phyloP scores from a whole-genome alignment of 108 stramenopile genomes.

The Stephanodiscus triporus region DNA sequence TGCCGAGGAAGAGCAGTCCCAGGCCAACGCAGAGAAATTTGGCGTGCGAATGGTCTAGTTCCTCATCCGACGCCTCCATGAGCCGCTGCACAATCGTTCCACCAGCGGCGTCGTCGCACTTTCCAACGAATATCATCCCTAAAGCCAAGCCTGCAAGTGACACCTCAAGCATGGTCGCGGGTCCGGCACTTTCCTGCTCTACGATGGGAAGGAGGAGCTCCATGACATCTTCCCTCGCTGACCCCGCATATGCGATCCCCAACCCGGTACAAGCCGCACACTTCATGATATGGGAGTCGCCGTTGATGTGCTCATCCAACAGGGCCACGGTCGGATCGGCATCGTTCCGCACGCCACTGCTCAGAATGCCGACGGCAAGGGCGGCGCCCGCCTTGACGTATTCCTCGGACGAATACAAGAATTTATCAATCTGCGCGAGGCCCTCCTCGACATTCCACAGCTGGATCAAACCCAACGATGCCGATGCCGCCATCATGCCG shows the following conservation, averaged over 20 bases:
- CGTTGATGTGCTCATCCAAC: constrained; percentile 92
- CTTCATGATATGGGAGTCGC: constrained; percentile 86
- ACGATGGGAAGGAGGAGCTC: constrained; percentile 93
- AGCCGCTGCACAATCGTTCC: constrained; percentile 95
- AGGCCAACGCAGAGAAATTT: constrained; percentile 94
- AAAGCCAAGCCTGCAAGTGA: constrained; percentile 91
- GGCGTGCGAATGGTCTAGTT: constrained; percentile 93
- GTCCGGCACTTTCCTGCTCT: constrained; percentile 74
- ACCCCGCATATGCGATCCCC: constrained; percentile 98
- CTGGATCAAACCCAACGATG: constrained; percentile 94
- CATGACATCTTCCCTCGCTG: constrained; percentile 92
- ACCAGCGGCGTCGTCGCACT: constrained; percentile 92
- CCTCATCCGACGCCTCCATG: constrained; percentile 98
- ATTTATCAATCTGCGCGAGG: constrained; percentile 98
- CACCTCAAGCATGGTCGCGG: constrained; percentile 81
- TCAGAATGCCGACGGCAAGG: constrained; percentile 95
- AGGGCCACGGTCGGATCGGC: constrained; percentile 96
- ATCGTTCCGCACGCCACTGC: constrained; percentile 95
- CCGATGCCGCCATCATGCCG: constrained; percentile 98
- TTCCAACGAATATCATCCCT: constrained; percentile 97
- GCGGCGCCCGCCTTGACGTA: constrained; percentile 98
- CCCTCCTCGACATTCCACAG: constrained; percentile 99
- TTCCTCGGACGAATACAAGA: constrained; percentile 93
- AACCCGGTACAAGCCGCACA: constrained; percentile 91
- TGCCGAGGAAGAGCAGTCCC: constrained; percentile 94